Percentiles rank a stretch among this genome's conserved stretches.
Conservation (phyloP, 2,329 filamentous ascomycete species). For the Phialophora macrospora region DNA sequence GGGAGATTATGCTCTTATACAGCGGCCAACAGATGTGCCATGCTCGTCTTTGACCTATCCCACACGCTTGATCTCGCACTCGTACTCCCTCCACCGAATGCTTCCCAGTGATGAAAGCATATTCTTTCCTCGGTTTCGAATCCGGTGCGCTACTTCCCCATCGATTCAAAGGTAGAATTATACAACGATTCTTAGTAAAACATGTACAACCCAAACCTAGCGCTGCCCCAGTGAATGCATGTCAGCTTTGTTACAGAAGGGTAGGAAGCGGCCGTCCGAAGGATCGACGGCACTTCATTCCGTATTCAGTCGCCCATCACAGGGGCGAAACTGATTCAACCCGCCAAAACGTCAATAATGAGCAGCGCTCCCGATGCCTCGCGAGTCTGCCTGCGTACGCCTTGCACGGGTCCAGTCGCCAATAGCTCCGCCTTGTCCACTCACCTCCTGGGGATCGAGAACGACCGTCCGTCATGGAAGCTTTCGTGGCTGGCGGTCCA, state of each 20-base stretch:
- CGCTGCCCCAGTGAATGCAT: neutral
- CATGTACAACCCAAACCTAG: neutral
- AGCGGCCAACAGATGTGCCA: neutral
- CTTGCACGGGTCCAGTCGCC: neutral
- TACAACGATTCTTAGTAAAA: constrained; percentile 9
- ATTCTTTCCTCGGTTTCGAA: neutral
- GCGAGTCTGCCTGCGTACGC: neutral
- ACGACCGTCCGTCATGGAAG: neutral
- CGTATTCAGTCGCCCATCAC: neutral
- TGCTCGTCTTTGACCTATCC: neutral
- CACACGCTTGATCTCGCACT: neutral
- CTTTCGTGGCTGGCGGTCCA: neutral
- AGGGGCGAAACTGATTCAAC: neutral
- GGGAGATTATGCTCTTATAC: constrained; percentile 1
- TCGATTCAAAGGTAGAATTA: neutral
- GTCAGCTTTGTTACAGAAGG: neutral
- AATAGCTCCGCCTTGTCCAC: neutral
- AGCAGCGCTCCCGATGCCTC: neutral
- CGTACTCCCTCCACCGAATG: neutral
- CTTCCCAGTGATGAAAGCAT: neutral
- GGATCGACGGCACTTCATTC: neutral
- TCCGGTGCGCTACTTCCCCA: neutral
- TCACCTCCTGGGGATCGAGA: neutral
- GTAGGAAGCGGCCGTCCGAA: neutral
- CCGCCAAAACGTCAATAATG: neutral